These are phyloP conservation scores for Eutypa lata DNA, from an alignment of 2,329 filamentous ascomycete genomes.

Conservation along the genomic window DNA sequence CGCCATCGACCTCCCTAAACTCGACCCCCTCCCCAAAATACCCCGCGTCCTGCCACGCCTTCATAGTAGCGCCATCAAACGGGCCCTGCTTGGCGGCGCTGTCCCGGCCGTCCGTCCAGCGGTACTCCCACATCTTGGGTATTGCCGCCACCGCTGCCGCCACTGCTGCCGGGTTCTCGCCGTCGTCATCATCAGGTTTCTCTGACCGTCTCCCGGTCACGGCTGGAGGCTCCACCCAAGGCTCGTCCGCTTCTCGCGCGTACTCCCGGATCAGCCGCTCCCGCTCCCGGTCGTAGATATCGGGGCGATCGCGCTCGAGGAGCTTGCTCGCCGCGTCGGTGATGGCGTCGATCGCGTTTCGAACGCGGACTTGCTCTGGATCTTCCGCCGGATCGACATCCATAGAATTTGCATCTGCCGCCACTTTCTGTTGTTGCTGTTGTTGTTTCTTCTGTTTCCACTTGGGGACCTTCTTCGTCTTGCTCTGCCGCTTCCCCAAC, in stretches of 20 bases:
- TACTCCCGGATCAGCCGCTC: conserved; percentile 83
- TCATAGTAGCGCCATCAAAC: conserved; percentile 82
- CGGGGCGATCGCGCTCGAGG: conserved; percentile 74
- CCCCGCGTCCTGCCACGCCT: conserved; percentile 84
- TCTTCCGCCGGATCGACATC: conserved; percentile 68
- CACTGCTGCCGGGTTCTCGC: neutral
- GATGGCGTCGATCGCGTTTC: conserved; percentile 72
- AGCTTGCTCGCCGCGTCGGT: conserved; percentile 89
- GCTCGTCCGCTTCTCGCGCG: conserved; percentile 78
- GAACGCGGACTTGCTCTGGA: conserved; percentile 66
- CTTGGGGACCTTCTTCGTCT: conserved; percentile 49
- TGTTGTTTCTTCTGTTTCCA: conserved; percentile 71
- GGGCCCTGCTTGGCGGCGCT: conserved; percentile 78
- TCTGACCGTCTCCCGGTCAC: too few species aligned
- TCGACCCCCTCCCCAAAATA: conserved; percentile 92
- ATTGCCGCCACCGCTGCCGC: conserved; percentile 12
- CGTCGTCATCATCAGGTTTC: conserved; percentile 24
- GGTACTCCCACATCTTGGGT: conserved; percentile 75
- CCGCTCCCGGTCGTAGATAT: conserved; percentile 89
- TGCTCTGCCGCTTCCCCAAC: conserved; percentile 64
- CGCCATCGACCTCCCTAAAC: conserved; percentile 57
- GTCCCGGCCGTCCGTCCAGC: conserved; percentile 87
- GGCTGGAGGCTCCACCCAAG: conserved; percentile 70
- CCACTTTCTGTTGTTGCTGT: conserved; percentile 53
- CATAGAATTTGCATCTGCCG: conserved; percentile 61